Conservation (phyloP, 495 filamentous ascomycete species). For the Penicillium arizonense region DNA sequence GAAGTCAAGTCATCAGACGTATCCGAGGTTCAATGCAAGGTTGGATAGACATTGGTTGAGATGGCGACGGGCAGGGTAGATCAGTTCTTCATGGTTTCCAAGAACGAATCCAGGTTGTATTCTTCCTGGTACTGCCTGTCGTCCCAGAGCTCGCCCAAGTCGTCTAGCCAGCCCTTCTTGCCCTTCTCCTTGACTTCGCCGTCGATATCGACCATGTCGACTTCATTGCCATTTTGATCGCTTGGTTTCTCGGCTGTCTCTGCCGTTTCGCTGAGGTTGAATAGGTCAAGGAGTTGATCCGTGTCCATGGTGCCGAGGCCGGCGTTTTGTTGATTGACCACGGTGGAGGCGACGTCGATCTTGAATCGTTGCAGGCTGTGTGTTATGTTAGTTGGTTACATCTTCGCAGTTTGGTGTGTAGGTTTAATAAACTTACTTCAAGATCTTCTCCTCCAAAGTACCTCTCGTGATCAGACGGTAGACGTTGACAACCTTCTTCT, state of each 20-base stretch:
- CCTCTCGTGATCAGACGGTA: conserved; percentile 94
- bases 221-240: conserved; percentile 59
- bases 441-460: conserved; percentile 97
- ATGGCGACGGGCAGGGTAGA: background rate
- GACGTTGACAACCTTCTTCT: conserved; percentile 99
- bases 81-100: conserved; percentile 78
- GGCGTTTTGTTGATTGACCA: conserved; percentile 98
- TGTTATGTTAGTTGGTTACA: conserved; percentile 16
- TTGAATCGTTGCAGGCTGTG: conserved; percentile 95
- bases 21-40: background rate
- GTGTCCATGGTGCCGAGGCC: conserved; percentile 96
- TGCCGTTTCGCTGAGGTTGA: conserved; percentile 83
- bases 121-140: conserved; percentile 95
- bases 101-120: conserved; percentile 89
- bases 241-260: conserved; percentile 64
- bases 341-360: conserved; percentile 95
- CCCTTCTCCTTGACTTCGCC: conserved; percentile 93
- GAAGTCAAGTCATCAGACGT: background rate
- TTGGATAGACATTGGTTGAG: background rate
- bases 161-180: conserved; percentile 93
- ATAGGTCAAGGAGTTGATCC: conserved; percentile 94
- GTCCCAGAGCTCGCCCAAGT: conserved; percentile 94
- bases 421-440: conserved; percentile 60
- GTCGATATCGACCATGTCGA: conserved; percentile 91
- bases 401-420: background rate